Base-by-base conservation (phyloP, 2,329 filamentous ascomycete genomes). In the Venturia effusa region DNA sequence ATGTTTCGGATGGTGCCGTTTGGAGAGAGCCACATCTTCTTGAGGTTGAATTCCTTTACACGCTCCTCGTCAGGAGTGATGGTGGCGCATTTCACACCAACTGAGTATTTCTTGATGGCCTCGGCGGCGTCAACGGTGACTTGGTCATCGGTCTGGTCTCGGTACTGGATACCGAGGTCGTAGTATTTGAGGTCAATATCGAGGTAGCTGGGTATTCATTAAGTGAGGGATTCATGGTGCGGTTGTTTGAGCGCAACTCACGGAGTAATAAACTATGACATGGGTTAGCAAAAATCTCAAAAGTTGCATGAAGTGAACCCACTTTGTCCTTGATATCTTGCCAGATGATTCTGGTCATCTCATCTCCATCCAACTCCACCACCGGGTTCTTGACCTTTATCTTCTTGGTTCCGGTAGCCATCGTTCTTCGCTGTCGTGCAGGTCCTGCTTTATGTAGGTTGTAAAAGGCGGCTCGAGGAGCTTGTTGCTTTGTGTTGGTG, bases 331-430 rank as follows among this genome's bases (percentile, higher is more conserved):
- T 97, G 85, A 99, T 99, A 78, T 90, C 87, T 82, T 97, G 83
- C 94, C 94, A 99, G 82, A 99, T 99, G 77, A 99, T 92, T 73
- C 94, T 85, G 71, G 94, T 99, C 94, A 97, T 97, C 87, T 88
- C 86, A 77, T 88, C 85, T 73, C 93, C 93, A 76, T 97, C 93
- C 72, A 97, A 85, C 82, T 97, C 94, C 77, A 99, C 94, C 76
- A 99, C 88, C 69, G 94, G 94, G 80, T 96, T 97, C 87, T 96
- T 92, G 82, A 99, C 94, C 85, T 96, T 94, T 84, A 97, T 97
- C 88, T 97, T 99, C 74, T 84, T 81, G 71, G 82, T 72, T 66
- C 73, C 73, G 22, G 67, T 65, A 64, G 78, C 73, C 75, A 80
- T 80, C 63, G 72, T 81, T 74, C 80, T 60, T 39, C 65, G 45